Evolutionary conservation across 1,284 basidiomycete species (phyloP), one percentile per base, ranked within the genome.

Genomic region (Rhodotorula sp.): DNA sequence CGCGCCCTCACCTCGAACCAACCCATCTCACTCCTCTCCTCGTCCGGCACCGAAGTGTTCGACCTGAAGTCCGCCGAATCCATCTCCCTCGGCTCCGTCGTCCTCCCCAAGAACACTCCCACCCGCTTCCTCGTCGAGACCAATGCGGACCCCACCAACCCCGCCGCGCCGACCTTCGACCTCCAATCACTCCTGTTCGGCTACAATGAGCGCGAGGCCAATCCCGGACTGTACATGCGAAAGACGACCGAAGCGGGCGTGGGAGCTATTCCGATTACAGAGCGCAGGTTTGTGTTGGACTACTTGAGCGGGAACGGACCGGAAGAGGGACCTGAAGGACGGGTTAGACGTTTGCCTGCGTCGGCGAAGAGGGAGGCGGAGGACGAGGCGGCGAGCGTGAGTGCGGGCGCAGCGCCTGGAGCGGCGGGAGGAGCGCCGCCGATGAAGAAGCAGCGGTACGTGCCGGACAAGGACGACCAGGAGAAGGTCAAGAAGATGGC

Each of bases 161-260:
- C 83, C 66, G 65, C 79, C 15, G 68, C 82, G 1, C 81, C 81
- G 5, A 81, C 85, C 0, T 91, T 90, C 80, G 85, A 88, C 11
- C 79, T 93, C 24, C 89, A 90, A 67, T 89, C 91, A 4, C 82
- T 95, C 9, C 89, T 90, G 76, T 83, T 94, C 22, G 88, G 89
- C 50, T 95, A 88, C 88, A 81, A 87, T 1, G 83, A 89, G 51
- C 84, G 86, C 59, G 89, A 91, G 77, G 85, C 86, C 1, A 83
- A 86, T 2, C 86, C 87, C 47, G 89, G 88, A 31, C 91, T 94
- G 75, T 96, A 95, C 80, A 87, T 94, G 85, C 88, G 88, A 79
- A 88, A 90, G 76, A 88, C 88, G 6, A 84, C 91, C 70, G 88
- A 90, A 76, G 85, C 84, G 63, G 89, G 89, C 2, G 81, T 92